A percentile compares a stretch with the other conserved stretches of the same genome.
Conservation (phyloP, 371 early-diverging fungal genomes). For the Mucor plumbeus region DNA sequence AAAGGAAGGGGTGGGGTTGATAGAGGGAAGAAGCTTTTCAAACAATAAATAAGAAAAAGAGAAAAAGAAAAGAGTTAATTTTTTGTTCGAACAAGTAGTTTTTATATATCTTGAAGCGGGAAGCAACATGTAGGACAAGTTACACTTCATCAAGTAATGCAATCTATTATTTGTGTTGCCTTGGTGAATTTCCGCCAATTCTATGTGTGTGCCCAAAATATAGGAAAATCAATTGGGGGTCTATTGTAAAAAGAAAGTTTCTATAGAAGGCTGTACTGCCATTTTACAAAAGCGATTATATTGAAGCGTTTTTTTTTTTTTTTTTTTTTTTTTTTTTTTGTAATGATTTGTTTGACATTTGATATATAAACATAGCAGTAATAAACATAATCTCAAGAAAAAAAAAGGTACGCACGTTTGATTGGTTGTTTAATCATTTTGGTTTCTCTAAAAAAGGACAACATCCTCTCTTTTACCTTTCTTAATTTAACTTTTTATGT, state of each 20-base stretch:
- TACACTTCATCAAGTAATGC: conserved; percentile 8
- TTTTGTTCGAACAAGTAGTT: neutral
- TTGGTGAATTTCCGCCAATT: conserved; percentile 24
- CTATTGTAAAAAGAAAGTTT: neutral
- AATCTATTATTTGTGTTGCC: conserved; percentile 19
- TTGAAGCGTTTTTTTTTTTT: neutral
- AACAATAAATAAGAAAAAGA: conserved; percentile 21
- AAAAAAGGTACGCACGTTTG: neutral
- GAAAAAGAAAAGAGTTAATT: conserved; percentile 10
- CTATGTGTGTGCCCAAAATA: conserved; percentile 17
- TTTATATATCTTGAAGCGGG: conserved; percentile 10
- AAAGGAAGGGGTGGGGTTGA: conserved; percentile 17
- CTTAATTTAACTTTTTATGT: neutral
- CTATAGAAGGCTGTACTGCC: too few species aligned
- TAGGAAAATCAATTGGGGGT: conserved; percentile 3
- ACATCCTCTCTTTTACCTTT: conserved; percentile 5
- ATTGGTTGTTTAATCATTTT: conserved; percentile 5
- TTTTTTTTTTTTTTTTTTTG: neutral
- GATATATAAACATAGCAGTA: neutral
- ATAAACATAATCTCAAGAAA: neutral
- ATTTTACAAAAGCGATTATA: too few species aligned
- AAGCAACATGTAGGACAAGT: conserved; percentile 25
- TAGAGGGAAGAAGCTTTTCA: conserved; percentile 4
- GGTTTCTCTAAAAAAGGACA: neutral
- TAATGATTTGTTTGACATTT: neutral